Evolutionary conservation across 352 stramenopile species (phyloP).

Genomic region (Thalassiosira exigua): DNA sequence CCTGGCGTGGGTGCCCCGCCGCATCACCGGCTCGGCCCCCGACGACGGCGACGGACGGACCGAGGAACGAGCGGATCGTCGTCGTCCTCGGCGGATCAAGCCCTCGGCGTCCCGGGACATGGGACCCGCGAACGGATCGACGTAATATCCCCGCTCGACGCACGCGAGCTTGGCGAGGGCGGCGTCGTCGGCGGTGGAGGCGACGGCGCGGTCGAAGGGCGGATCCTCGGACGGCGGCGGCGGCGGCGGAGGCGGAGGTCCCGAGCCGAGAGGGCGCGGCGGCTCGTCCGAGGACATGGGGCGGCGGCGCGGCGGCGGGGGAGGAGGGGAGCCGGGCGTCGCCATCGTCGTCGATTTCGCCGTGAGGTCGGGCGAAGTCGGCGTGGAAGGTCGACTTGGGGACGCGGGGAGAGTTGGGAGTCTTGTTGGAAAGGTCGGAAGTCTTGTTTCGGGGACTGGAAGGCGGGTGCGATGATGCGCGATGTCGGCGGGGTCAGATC

Average conservation of each 20-base stretch:
- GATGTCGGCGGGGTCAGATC: no score
- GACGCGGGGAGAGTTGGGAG: no score
- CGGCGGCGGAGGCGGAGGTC: no score
- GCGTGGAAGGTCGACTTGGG: no score
- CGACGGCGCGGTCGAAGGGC: conserved; percentile 54
- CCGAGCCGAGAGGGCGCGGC: no score
- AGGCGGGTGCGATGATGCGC: no score
- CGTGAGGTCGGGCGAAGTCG: no score
- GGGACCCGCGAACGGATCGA: conserved; percentile 68
- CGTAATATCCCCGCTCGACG: conserved; percentile 75
- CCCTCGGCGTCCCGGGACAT: conserved; percentile 40
- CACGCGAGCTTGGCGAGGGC: conserved; percentile 70
- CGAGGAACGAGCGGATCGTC: neutral
- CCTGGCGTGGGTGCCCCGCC: conserved; percentile 77
- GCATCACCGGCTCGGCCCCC: conserved; percentile 72
- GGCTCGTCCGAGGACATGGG: no score
- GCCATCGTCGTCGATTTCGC: no score
- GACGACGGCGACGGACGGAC: neutral
- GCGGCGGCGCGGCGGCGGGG: no score
- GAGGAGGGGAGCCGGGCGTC: neutral
- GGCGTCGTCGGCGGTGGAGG: conserved; percentile 72
- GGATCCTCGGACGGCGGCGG: neutral
- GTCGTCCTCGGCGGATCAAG: conserved; percentile 1
- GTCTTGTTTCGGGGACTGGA: no score
- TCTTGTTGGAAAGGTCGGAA: no score